Percentiles rank a stretch among this genome's conserved stretches.
Evolutionary conservation across 140 eudicot species (phyloP).

Genomic region (Stevia rebaudiana): DNA sequence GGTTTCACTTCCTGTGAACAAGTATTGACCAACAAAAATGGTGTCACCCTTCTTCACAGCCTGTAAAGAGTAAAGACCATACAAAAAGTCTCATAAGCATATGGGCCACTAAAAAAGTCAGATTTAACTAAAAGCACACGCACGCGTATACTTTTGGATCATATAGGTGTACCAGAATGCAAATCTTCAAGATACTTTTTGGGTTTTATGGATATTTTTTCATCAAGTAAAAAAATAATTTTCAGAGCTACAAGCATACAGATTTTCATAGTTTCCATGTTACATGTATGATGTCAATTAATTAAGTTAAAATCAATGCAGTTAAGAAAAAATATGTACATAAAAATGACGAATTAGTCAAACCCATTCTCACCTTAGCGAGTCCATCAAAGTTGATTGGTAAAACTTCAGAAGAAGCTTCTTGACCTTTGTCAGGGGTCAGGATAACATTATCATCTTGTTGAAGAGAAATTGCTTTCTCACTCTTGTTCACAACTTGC

Average conservation of each 20-base stretch:
- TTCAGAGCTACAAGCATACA: neutral
- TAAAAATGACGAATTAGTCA: slow-evolving; percentile 1
- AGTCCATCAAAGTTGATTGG: slow-evolving; percentile 90
- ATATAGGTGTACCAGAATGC: slow-evolving; percentile 3
- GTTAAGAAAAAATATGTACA: neutral
- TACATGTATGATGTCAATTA: neutral
- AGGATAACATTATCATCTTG: slow-evolving; percentile 66
- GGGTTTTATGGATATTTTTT: neutral
- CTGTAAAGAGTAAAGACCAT: slow-evolving; percentile 42
- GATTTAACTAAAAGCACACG: neutral
- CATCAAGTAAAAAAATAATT: neutral
- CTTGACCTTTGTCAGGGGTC: slow-evolving; percentile 79
- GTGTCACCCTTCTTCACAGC: slow-evolving; percentile 97
- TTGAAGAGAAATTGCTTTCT: slow-evolving; percentile 62
- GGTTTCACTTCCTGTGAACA: slow-evolving; percentile 98
- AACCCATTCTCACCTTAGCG: slow-evolving; percentile 52
- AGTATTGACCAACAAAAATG: slow-evolving; percentile 85
- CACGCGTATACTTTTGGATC: neutral
- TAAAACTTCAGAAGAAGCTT: slow-evolving; percentile 63
- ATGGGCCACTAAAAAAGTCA: neutral
- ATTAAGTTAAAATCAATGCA: neutral
- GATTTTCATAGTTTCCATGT: neutral
- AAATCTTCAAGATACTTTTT: neutral
- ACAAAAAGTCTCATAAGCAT: slow-evolving; percentile 19
- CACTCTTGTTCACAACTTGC: slow-evolving; percentile 74